These are phyloP conservation scores for Alnus rubra DNA, from an alignment of 306 rosid genomes.

Conservation along the genomic window DNA sequence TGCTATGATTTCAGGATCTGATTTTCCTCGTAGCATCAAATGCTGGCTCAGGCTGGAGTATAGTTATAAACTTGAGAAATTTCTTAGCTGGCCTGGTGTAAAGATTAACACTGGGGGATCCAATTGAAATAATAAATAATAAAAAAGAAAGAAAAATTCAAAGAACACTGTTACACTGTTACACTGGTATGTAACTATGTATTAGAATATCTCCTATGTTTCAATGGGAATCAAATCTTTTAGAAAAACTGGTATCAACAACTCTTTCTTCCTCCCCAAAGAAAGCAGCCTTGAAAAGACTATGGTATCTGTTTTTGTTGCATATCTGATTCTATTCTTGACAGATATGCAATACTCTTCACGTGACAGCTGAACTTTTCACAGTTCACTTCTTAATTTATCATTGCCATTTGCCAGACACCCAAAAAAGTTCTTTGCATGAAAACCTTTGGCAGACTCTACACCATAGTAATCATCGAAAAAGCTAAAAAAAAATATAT, in stretches of 20 bases:
- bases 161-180: neutral
- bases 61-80: neutral
- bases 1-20: neutral
- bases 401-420: neutral
- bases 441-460: neutral
- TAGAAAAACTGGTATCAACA: neutral
- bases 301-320: neutral
- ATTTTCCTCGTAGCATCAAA: neutral
- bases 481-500: neutral
- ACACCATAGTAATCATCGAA: neutral
- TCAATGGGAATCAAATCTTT: neutral
- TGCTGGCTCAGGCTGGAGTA: no score
- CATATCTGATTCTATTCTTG: conserved; percentile 5
- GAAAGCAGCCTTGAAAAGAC: neutral
- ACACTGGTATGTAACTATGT: no score
- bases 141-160: neutral
- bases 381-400: neutral
- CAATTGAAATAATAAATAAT: neutral
- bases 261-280: neutral
- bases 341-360: neutral
- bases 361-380: conserved; percentile 14
- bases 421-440: neutral
- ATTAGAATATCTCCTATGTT: neutral
- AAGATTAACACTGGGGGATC: neutral
- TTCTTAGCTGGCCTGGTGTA: neutral